Conservation (phyloP, 2,329 filamentous ascomycete genomes). For the Talaromyces sp. region DNA sequence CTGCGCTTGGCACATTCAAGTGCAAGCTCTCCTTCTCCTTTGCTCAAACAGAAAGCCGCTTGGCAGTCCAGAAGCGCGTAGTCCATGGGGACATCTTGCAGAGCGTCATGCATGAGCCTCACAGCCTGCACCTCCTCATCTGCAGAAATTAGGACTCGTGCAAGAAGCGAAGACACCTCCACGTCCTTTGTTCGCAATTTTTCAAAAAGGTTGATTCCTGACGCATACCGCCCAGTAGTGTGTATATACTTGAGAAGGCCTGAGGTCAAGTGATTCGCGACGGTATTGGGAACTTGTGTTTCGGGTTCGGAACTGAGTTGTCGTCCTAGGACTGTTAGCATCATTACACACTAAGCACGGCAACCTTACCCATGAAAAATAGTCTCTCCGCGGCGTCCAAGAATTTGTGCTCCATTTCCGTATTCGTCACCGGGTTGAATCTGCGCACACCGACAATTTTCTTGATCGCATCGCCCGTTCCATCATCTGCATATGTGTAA, state of each 20-base stretch:
- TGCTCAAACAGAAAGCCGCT: slow-evolving; percentile 84
- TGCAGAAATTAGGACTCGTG: slow-evolving; percentile 87
- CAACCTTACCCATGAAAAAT: slow-evolving; percentile 76
- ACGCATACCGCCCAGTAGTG: slow-evolving; percentile 90
- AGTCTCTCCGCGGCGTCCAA: slow-evolving; percentile 89
- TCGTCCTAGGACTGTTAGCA: slow-evolving; percentile 61
- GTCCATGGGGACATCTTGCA: slow-evolving; percentile 94
- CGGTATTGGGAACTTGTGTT: slow-evolving; percentile 94
- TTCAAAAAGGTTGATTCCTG: slow-evolving; percentile 95
- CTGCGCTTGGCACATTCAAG: slow-evolving; percentile 91
- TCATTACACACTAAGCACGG: neutral
- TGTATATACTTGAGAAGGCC: slow-evolving; percentile 92
- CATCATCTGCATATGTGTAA: slow-evolving; percentile 95
- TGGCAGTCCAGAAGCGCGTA: slow-evolving; percentile 95
- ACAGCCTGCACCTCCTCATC: slow-evolving; percentile 98
- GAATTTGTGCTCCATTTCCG: slow-evolving; percentile 97
- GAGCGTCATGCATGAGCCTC: slow-evolving; percentile 77
- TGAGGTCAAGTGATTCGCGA: slow-evolving; percentile 93
- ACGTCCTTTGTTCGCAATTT: slow-evolving; percentile 88
- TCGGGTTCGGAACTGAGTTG: slow-evolving; percentile 95
- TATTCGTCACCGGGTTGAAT: slow-evolving; percentile 97
- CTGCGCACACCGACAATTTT: slow-evolving; percentile 96
- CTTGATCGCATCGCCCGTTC: slow-evolving; percentile 88
- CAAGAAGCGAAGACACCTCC: slow-evolving; percentile 88
- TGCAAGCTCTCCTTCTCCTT: slow-evolving; percentile 82